Conservation (phyloP, 2,329 filamentous ascomycete species). For the Trichoderma sp. region DNA sequence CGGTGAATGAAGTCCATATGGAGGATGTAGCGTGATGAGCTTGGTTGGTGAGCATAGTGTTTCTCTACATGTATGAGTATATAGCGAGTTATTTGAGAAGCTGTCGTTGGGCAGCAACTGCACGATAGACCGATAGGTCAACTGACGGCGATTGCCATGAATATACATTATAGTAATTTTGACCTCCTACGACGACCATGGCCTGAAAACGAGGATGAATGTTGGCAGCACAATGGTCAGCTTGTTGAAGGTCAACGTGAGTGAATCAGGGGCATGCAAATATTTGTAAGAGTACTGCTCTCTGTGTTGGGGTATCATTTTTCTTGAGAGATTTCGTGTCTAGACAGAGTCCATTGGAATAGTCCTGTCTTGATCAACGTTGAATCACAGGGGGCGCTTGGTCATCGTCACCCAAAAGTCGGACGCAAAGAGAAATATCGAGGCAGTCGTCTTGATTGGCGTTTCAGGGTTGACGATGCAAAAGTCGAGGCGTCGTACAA, state of each 20-base stretch:
- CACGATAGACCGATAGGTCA: neutral
- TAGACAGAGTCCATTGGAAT: neutral
- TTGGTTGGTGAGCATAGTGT: neutral
- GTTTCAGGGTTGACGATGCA: slow-evolving; percentile 40
- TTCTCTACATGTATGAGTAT: slow-evolving; percentile 9
- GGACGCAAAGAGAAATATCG: slow-evolving; percentile 42
- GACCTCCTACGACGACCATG: neutral
- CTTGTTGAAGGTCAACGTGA: too few species aligned
- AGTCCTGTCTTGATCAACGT: too few species aligned
- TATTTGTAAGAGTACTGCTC: neutral
- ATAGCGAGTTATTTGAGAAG: neutral
- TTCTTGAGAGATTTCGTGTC: neutral
- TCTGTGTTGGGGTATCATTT: neutral
- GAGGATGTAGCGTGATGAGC: slow-evolving; percentile 25
- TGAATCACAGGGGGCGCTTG: slow-evolving; percentile 26
- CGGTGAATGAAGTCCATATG: slow-evolving; percentile 31
- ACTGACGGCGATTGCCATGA: neutral
- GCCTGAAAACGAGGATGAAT: neutral
- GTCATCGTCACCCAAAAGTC: slow-evolving; percentile 43
- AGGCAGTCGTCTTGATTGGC: slow-evolving; percentile 41
- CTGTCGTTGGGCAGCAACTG: neutral
- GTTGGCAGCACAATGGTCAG: too few species aligned
- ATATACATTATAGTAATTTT: neutral
- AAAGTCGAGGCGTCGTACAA: slow-evolving; percentile 42
- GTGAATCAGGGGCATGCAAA: too few species aligned